Base-by-base conservation (phyloP, 2,329 filamentous ascomycete species). In the Pyrenochaeta sp. region DNA sequence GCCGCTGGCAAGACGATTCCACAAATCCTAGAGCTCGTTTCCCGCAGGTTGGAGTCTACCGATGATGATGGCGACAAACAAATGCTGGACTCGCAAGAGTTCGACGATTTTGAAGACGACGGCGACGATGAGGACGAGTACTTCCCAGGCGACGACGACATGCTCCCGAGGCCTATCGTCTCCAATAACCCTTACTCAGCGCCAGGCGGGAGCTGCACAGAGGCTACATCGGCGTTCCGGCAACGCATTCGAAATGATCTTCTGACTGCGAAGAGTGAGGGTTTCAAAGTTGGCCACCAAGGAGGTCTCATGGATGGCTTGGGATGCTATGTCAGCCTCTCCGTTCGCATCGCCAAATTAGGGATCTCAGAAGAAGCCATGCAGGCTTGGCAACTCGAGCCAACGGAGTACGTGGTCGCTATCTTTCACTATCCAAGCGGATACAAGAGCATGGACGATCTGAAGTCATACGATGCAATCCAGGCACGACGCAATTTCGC, bases 301-400 rank as follows among this genome's bases (percentile, higher is more conserved):
- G 83, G 82, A 12, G 80, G 83, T 19, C 78, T 87, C 19, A 74
- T 82, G 25, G 72, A 79, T 1, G 78, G 79, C 10, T 83, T 79
- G 57, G 80, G 74, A 27, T 79, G 82, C 51, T 85, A 85, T 58
- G 75, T 95, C 19, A 88, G 87, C 4, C 76, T 95, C 1, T 92
- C 92, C 0, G 85, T 91, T 30, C 87, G 87, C 3, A 85, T 91
- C 30, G 80, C 84, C 3, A 90, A 90, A 66, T 84, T 97, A 1
- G 88, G 85, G 0, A 85, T 97, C 12, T 90, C 91, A 0, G 84
- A 89, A 37, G 91, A 93, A 69, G 88, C 88, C 0, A 85, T 92
- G 76, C 84, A 90, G 68, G 91, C 92, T 1, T 97, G 93, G 93
- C 84, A 89, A 58, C 74, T 97, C 10, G 77, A 85, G 13, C 77